Evolutionary conservation across 2,329 filamentous ascomycete genomes (phyloP).

Genomic region (Trichoderma sp.): DNA sequence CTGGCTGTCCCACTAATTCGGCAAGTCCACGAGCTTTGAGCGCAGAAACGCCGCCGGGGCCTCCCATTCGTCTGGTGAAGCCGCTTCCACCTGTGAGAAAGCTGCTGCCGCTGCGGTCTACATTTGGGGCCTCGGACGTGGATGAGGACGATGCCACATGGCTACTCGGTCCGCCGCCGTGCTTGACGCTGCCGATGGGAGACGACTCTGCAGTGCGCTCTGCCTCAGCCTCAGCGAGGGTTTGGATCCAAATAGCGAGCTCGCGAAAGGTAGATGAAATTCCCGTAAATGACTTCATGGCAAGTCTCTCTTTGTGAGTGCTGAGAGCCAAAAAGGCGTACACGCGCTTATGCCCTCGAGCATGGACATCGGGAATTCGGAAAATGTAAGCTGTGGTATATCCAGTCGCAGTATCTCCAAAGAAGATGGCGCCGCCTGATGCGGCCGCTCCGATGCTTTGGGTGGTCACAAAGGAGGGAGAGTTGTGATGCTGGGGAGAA

Average conservation of each 20-base stretch:
- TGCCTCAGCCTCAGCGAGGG: constrained; percentile 63
- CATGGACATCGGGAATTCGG: constrained; percentile 67
- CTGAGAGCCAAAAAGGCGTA: constrained; percentile 68
- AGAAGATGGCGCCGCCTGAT: constrained; percentile 68
- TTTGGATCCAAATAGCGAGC: constrained; percentile 65
- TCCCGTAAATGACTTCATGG: constrained; percentile 67
- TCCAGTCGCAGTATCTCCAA: constrained; percentile 64
- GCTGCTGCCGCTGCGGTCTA: constrained; percentile 52
- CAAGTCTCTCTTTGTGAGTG: constrained; percentile 64
- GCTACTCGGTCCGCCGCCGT: constrained; percentile 31
- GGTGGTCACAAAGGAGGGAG: constrained; percentile 56
- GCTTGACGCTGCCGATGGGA: constrained; percentile 44
- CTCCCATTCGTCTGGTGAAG: constrained; percentile 60
- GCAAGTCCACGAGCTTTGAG: constrained; percentile 63
- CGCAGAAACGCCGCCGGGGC: constrained; percentile 56
- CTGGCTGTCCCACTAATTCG: constrained; percentile 65
- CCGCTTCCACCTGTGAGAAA: constrained; percentile 59
- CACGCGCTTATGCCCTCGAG: constrained; percentile 67
- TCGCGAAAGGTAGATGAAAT: constrained; percentile 64
- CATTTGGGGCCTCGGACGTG: constrained; percentile 37
- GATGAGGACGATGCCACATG: constrained; percentile 31
- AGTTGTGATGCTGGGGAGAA: constrained; percentile 40
- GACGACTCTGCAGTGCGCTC: constrained; percentile 54
- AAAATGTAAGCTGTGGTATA: constrained; percentile 73
- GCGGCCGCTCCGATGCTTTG: constrained; percentile 56